Percentiles rank a stretch among this genome's conserved stretches.
Evolutionary conservation across 148 eudicot species (phyloP).

Genomic region (Camellia granthamiana): DNA sequence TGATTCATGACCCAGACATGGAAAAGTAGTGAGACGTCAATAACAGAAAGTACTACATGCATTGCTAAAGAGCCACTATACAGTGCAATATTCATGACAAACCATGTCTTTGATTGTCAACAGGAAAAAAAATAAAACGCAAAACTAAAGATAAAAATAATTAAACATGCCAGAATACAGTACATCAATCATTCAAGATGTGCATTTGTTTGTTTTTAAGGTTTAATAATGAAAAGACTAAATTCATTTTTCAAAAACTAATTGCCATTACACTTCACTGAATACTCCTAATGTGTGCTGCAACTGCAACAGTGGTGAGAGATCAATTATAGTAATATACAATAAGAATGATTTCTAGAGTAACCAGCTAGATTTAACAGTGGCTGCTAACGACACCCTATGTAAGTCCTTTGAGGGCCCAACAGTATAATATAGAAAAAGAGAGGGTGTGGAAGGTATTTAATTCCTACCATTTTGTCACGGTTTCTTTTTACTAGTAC

Average conservation of each 20-base stretch:
- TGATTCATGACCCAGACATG: not conserved
- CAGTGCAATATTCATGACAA: not conserved
- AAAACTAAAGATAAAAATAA: not conserved
- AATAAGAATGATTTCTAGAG: not conserved
- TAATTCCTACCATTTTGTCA: not conserved
- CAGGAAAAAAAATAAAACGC: not conserved
- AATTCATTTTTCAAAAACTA: not conserved
- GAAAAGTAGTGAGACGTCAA: not conserved
- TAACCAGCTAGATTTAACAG: not conserved
- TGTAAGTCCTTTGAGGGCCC: no score
- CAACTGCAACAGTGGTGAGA: not conserved
- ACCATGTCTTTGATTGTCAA: not conserved
- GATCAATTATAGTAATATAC: not conserved
- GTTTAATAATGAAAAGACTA: not conserved
- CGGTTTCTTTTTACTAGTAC: not conserved
- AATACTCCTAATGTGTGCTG: not conserved
- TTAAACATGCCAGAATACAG: not conserved
- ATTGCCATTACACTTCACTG: not conserved
- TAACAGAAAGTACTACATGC: not conserved
- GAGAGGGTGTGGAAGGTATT: not conserved
- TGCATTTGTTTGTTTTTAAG: not conserved
- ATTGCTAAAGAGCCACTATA: not conserved
- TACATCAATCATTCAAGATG: not conserved
- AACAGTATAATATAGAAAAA: not conserved
- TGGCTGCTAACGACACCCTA: not conserved